Conservation (phyloP, 768 basidiomycete species). For the Serendipita vermifera region DNA sequence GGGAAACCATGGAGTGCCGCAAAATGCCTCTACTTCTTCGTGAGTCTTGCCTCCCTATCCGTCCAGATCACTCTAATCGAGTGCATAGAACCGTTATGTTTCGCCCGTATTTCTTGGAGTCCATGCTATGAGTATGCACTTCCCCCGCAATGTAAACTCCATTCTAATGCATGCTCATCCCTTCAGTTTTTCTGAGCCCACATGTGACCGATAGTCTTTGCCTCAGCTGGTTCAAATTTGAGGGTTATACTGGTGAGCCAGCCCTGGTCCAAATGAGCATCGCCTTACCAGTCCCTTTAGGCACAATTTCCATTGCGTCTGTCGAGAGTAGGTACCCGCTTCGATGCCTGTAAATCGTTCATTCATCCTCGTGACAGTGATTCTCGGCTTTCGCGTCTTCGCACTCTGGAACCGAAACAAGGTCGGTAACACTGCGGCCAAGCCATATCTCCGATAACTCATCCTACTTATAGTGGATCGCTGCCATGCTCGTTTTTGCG, state of each 20-base stretch:
- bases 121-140: slow-evolving; percentile 1
- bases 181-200: neutral
- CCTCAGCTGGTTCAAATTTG: slow-evolving; percentile 1
- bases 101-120: neutral
- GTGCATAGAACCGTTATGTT: neutral
- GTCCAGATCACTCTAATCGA: no score
- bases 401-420: slow-evolving; percentile 7
- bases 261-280: neutral
- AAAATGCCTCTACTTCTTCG: slow-evolving; percentile 3
- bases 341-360: neutral
- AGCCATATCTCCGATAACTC: neutral
- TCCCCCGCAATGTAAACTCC: neutral
- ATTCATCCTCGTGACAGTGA: neutral
- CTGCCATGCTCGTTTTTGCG: neutral
- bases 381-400: slow-evolving; percentile 5
- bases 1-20: neutral
- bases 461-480: neutral
- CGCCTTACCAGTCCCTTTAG: neutral
- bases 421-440: neutral
- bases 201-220: neutral
- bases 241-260: neutral
- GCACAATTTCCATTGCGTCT: neutral
- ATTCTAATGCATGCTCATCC: neutral
- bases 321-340: neutral
- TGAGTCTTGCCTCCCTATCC: neutral